Conservation (phyloP, 768 basidiomycete genomes). For the Obba rivulosa region DNA sequence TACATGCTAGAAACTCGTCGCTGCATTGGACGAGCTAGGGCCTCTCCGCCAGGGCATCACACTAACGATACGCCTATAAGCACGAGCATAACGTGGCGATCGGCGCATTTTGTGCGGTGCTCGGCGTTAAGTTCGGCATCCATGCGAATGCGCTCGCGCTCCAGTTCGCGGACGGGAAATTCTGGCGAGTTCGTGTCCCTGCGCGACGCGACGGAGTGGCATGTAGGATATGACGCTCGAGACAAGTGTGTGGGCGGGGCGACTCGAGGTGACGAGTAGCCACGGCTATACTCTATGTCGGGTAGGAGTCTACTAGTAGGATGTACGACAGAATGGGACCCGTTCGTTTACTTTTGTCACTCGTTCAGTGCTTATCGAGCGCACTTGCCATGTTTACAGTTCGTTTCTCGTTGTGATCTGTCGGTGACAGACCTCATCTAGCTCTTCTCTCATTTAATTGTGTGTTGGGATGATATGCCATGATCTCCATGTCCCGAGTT, state of each 20-base stretch:
- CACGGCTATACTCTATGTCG: slow-evolving; percentile 14
- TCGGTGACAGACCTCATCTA: too few relatives aligned
- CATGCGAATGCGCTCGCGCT: slow-evolving; percentile 48
- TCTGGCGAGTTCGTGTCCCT: slow-evolving; percentile 70
- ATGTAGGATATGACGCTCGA: slow-evolving; percentile 88
- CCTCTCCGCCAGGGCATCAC: slow-evolving; percentile 63
- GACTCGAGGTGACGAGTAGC: slow-evolving; percentile 78
- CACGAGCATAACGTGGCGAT: slow-evolving; percentile 62
- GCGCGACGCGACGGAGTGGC: slow-evolving; percentile 83
- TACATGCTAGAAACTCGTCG: slow-evolving; percentile 85
- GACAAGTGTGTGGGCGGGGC: slow-evolving; percentile 79
- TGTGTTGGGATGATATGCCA: too few relatives aligned
- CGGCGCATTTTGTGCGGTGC: slow-evolving; percentile 67
- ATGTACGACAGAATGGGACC: neutral
- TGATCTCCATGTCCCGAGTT: too few relatives aligned
- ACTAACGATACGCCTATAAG: slow-evolving; percentile 57
- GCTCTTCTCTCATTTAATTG: too few relatives aligned
- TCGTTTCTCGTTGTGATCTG: too few relatives aligned
- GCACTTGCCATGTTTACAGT: too few relatives aligned
- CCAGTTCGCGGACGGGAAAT: slow-evolving; percentile 92
- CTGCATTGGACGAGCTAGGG: slow-evolving; percentile 65
- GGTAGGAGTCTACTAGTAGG: neutral
- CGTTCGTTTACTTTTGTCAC: too few relatives aligned
- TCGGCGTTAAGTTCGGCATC: slow-evolving; percentile 71
- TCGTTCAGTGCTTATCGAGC: too few relatives aligned